Conservation (phyloP, 352 stramenopile species). For the Globisporangium alternatum region DNA sequence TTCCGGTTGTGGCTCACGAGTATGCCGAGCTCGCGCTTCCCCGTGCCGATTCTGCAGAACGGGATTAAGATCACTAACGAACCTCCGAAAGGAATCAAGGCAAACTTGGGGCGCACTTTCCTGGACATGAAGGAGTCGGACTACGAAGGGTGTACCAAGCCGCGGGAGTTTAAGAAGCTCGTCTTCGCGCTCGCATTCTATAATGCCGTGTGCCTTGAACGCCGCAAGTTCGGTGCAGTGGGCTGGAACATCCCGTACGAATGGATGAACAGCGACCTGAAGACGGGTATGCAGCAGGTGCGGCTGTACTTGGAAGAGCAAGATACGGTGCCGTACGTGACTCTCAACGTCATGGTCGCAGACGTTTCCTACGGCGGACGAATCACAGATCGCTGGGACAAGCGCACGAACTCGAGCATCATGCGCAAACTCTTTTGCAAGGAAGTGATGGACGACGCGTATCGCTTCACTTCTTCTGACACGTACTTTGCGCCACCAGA, state of each 20-base stretch:
- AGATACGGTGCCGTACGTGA: conserved; percentile 90
- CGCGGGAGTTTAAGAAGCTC: conserved; percentile 88
- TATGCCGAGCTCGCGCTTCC: conserved; percentile 89
- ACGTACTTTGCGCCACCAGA: conserved; percentile 81
- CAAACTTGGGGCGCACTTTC: conserved; percentile 92
- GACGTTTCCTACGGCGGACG: conserved; percentile 95
- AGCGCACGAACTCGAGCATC: conserved; percentile 93
- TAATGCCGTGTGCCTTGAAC: conserved; percentile 93
- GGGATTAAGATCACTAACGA: conserved; percentile 97
- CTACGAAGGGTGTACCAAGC: conserved; percentile 87
- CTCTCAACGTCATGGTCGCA: conserved; percentile 93
- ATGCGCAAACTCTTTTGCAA: conserved; percentile 91
- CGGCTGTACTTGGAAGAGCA: conserved; percentile 94
- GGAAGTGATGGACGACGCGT: conserved; percentile 86
- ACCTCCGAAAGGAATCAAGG: conserved; percentile 88
- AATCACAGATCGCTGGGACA: conserved; percentile 95
- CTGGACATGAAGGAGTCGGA: conserved; percentile 90
- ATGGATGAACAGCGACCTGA: conserved; percentile 96
- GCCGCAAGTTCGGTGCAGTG: conserved; percentile 93
- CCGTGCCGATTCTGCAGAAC: conserved; percentile 93
- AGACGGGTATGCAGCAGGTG: conserved; percentile 92
- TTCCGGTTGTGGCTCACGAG: conserved; percentile 94
- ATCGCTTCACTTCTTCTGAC: conserved; percentile 71
- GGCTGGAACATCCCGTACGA: conserved; percentile 96
- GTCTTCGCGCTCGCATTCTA: conserved; percentile 93